Evolutionary conservation across 1,284 basidiomycete genomes (phyloP), one percentile per base, ranked within the genome.

Genomic region (Ganoderma resinaceum): DNA sequence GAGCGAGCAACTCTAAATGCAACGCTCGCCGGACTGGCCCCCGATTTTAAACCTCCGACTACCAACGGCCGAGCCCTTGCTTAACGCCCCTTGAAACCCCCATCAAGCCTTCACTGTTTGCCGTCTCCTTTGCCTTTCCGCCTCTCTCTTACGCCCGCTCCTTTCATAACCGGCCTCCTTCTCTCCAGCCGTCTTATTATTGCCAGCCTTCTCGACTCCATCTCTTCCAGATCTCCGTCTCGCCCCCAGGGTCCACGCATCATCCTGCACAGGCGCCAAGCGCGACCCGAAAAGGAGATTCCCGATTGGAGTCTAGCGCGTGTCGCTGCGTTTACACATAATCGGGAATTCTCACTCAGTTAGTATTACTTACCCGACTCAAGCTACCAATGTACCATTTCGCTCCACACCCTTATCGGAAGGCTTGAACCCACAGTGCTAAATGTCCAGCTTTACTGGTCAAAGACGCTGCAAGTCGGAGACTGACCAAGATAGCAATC

Each of bases 1-100:
- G 69, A 70, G 69, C 72, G 70, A 70, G 65, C 84, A 87, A 85
- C 81, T 83, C 82, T 83, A 83, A 78, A 76, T 75, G 72, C 70
- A 75, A 58, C 67, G 68, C 70, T 61, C 58, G 67, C 74, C 78
- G 81, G 86, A 85, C 85, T 85, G 83, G 84, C 86, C 88, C 87
- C 84, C 82, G 79, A 83, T 83, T 80, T 80, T 76, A 68, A 75
- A 73, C 69, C 75, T 75, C 77, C 77, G 77, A 74, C 76, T 72
- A 62, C 75, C 68, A 70, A 63, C 73, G 70, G 71, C 73, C 72
- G 66, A 66, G 69, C 69, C 73, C 46, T 26, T 49, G 46, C 69
- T 65, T 63, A 66, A 68, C 72, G 73, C 73, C 75, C 75, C 76
- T 77, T 77, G 74, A 74, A 74, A 76, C 76, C 65, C 68, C 65